Evolutionary conservation across 2,329 filamentous ascomycete species (phyloP).

Genomic region (Dactylellina leptospora): DNA sequence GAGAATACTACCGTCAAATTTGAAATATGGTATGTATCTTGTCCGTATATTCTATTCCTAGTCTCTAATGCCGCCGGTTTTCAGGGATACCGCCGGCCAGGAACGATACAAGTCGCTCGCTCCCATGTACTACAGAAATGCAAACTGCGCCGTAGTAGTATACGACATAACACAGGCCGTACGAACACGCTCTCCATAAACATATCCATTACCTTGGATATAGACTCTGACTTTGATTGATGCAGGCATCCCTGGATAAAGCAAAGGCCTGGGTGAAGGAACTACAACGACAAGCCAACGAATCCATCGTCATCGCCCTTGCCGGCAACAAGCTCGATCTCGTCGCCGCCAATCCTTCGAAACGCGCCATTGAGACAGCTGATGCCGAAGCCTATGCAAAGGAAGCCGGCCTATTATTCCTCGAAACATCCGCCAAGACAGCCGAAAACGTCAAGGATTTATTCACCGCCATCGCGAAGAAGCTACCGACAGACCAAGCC

Average conservation of each 20-base stretch:
- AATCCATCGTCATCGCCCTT: slow-evolving; percentile 98
- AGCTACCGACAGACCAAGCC: slow-evolving; percentile 92
- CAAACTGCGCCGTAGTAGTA: slow-evolving; percentile 98
- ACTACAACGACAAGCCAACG: slow-evolving; percentile 96
- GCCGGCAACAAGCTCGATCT: slow-evolving; percentile 98
- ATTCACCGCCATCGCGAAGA: slow-evolving; percentile 97
- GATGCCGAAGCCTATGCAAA: slow-evolving; percentile 95
- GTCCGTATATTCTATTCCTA: background rate
- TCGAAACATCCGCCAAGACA: slow-evolving; percentile 98
- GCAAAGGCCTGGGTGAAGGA: slow-evolving; percentile 99
- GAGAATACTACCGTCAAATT: slow-evolving; percentile 99
- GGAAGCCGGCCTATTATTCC: slow-evolving; percentile 94
- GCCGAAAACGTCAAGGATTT: slow-evolving; percentile 94
- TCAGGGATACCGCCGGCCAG: slow-evolving; percentile 86
- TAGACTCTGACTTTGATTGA: slow-evolving; percentile 50
- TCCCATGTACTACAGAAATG: slow-evolving; percentile 99
- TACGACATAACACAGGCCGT: slow-evolving; percentile 99
- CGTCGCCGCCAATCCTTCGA: slow-evolving; percentile 91
- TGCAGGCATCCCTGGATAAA: slow-evolving; percentile 92
- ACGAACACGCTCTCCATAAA: slow-evolving; percentile 61
- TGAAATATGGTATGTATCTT: slow-evolving; percentile 78
- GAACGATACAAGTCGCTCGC: slow-evolving; percentile 98
- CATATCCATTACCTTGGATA: background rate
- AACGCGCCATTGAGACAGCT: slow-evolving; percentile 85
- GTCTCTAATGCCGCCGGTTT: slow-evolving; percentile 13